These are phyloP conservation scores for Inosperma sp. DNA, from an alignment of 768 basidiomycete genomes.

Conservation along the genomic window DNA sequence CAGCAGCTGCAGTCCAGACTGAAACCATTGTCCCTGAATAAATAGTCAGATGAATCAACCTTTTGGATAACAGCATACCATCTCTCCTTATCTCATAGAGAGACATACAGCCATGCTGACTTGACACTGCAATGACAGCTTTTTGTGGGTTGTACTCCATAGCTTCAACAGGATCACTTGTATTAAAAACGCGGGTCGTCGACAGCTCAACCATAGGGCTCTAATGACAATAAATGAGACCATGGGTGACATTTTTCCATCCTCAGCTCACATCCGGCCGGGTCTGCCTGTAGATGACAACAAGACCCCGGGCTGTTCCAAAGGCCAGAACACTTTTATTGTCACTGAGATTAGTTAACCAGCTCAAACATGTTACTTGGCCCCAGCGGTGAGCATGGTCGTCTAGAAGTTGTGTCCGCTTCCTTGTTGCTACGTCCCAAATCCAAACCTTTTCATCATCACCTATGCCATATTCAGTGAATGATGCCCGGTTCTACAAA, in stretches of 20 bases:
- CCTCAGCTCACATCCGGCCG: slow-evolving; percentile 4
- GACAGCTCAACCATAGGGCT: slow-evolving; percentile 7
- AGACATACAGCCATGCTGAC: slow-evolving; percentile 9
- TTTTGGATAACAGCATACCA: neutral
- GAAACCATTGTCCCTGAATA: slow-evolving; percentile 11
- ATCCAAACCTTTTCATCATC: slow-evolving; percentile 3
- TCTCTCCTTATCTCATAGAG: slow-evolving; percentile 3
- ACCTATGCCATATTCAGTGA: neutral
- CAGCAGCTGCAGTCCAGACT: slow-evolving; percentile 6
- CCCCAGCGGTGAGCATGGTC: slow-evolving; percentile 4
- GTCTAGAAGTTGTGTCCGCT: neutral
- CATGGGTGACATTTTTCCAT: neutral
- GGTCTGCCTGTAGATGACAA: slow-evolving; percentile 4
- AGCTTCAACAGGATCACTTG: slow-evolving; percentile 12
- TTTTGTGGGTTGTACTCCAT: slow-evolving; percentile 8
- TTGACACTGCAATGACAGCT: slow-evolving; percentile 8
- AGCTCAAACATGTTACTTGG: slow-evolving; percentile 4
- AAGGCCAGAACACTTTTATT: neutral
- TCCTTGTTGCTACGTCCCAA: neutral
- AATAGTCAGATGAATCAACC: neutral
- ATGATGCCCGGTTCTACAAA: neutral
- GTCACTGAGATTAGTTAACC: neutral
- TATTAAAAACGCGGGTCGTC: slow-evolving; percentile 8
- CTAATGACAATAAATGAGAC: neutral
- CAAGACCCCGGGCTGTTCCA: neutral